Evolutionary conservation across 140 eudicot species (phyloP).

Genomic region (Artemisia princeps): DNA sequence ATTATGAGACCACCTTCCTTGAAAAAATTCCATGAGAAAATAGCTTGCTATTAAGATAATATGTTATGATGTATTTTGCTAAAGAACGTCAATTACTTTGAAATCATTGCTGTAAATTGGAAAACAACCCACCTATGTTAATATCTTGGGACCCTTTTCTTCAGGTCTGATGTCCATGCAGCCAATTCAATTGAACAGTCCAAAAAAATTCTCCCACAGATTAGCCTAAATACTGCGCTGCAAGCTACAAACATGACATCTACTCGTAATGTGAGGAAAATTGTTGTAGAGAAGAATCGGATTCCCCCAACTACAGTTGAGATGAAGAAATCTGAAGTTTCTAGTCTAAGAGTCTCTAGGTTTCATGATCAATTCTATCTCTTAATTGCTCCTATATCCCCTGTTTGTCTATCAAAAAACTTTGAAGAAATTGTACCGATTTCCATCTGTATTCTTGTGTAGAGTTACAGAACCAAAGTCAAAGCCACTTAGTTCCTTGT

Average conservation of each 20-base stretch:
- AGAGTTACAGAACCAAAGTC: slow-evolving; percentile 33
- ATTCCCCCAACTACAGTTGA: slow-evolving; percentile 31
- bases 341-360: slow-evolving; percentile 39
- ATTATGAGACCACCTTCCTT: no score
- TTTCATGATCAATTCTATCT: slow-evolving; percentile 20
- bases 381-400: not conserved
- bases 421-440: not conserved
- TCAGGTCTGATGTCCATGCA: slow-evolving; percentile 38
- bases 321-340: slow-evolving; percentile 34
- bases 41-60: not conserved
- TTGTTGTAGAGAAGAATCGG: slow-evolving; percentile 25
- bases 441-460: slow-evolving; percentile 9
- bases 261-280: slow-evolving; percentile 22
- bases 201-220: slow-evolving; percentile 30
- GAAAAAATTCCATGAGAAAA: slow-evolving; percentile 6
- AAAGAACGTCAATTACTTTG: slow-evolving; percentile 2
- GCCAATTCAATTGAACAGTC: slow-evolving; percentile 30
- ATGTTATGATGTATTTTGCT: slow-evolving; percentile 4
- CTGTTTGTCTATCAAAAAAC: slow-evolving; percentile 7
- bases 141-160: slow-evolving; percentile 8
- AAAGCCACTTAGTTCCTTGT: slow-evolving; percentile 27
- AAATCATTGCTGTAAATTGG: slow-evolving; percentile 5
- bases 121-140: not conserved
- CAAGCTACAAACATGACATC: slow-evolving; percentile 28
- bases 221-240: slow-evolving; percentile 24